Base-by-base conservation (phyloP, 495 filamentous ascomycete genomes). In the Hypoxylon crocopeplum region DNA sequence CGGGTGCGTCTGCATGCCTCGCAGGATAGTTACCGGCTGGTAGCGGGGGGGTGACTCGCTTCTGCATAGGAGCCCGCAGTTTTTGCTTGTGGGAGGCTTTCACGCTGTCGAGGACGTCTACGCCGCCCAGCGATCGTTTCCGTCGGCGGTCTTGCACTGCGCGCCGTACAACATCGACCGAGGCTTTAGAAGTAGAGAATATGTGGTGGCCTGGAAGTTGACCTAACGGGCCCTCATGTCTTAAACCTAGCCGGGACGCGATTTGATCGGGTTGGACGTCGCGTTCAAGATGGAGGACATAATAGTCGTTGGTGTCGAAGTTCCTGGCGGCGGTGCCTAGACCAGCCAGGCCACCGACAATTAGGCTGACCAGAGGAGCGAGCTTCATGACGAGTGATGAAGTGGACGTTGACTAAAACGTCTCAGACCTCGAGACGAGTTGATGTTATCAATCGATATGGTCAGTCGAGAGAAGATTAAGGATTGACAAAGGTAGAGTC, bases 71-170 rank as follows among this genome's bases (percentile, higher is more conserved):
- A 44, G 84, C 82, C 25, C 86, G 81, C 64, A 89, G 67, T 55
- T 82, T 84, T 65, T 97, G 89, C 73, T 96, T 97, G 68, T 95
- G 84, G 15, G 87, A 87, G 72, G 89, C 90, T 33, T 88, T 79
- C 21, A 98, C 83, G 7, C 84, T 79, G 69, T 93, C 89, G 27
- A 96, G 78, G 2, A 83, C 69, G 68, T 88, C 80, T n/a, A 72
- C 73, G 5, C 75, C 77, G 21, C 77, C 69, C 2, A 77, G 65
- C 12, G 73, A 75, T 42, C 88, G 78, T 69, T 86, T 90, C 57
- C 87, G 78, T 45, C 85, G 74, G 46, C 79, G 72, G 32, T 88
- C 82, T 51, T 85, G 74, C 17, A 89, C 69, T 7, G 81, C 79
- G 48, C 78, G 70, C 37, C 79, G 75, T 29, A 90, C 79, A 32